Evolutionary conservation across 1,139 yeast genomes (phyloP), one percentile per base, ranked within the genome.

Genomic region (Yamadazyma kanchanaburiensis): DNA sequence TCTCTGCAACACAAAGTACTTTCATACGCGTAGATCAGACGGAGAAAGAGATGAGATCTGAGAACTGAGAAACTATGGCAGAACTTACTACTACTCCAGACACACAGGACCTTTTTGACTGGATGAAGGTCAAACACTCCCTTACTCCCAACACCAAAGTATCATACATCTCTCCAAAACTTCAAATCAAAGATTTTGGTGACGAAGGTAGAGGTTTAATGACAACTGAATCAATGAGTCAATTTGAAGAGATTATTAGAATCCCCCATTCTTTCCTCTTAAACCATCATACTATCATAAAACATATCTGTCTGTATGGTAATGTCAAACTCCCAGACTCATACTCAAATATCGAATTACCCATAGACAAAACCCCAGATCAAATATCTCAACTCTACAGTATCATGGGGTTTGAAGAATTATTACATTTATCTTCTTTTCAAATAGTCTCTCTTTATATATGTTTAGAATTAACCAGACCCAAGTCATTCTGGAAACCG

Each of bases 1-100:
- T 94, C 60, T 94, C 99, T 2, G 99, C 98, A 36, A 94, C 96
- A 58, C 97, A 91, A 32, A 94, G 73, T 5, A 94, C 76, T 49
- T 66, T 79, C 88, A 83, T 81, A 24, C n/a, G n/a, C n/a, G n/a
- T n/a, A n/a, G n/a, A n/a, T n/a, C n/a, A n/a, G n/a, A n/a, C n/a
- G n/a, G n/a, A n/a, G n/a, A n/a, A n/a, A n/a, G n/a, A n/a, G n/a
- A n/a, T n/a, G n/a, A n/a, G n/a, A n/a, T n/a, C n/a, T n/a, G n/a
- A n/a, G n/a, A n/a, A n/a, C 20, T 8, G 10, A 18, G 10, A 10
- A 18, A 18, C 7, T 18, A 18, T 10, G 10, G 9, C 20, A 7
- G 12, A n/a, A 12, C 12, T n/a, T n/a, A 7, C n/a, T n/a, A 6
- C 10, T n/a, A n/a, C 22, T n/a, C 22, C 22, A 7, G 11, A 6